Evolutionary conservation across 495 filamentous ascomycete species (phyloP).

Genomic region (Haplographium delicatum): DNA sequence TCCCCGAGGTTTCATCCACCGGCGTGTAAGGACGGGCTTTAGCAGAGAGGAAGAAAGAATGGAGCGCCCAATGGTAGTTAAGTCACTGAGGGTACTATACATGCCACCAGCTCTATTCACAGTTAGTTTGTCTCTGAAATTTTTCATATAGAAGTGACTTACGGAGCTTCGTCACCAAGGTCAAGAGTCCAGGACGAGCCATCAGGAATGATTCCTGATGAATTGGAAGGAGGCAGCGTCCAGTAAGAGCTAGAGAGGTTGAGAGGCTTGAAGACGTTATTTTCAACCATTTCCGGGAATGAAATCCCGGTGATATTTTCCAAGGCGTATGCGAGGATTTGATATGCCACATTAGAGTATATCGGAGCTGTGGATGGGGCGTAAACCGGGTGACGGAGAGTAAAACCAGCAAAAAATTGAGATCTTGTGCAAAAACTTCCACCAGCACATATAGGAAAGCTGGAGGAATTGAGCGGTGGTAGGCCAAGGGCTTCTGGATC

Average conservation of each 20-base stretch:
- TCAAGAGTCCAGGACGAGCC: constrained; percentile 9
- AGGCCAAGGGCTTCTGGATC: constrained; percentile 35
- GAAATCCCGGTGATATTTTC: constrained; percentile 45
- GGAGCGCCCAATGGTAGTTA: constrained; percentile 46
- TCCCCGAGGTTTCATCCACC: constrained; percentile 52
- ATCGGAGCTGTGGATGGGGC: constrained; percentile 42
- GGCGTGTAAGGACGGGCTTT: constrained; percentile 36
- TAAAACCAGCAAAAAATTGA: constrained; percentile 51
- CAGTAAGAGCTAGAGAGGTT: constrained; percentile 37
- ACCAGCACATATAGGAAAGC: constrained; percentile 37
- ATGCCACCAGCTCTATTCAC: constrained; percentile 47
- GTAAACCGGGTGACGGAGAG: constrained; percentile 42
- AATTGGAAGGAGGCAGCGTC: constrained; percentile 25
- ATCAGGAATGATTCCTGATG: constrained; percentile 32
- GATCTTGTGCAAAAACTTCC: constrained; percentile 18
- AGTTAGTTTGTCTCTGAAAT: constrained; percentile 1
- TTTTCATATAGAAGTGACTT: constrained; percentile 2
- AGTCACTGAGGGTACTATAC: constrained; percentile 48
- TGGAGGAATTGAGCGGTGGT: constrained; percentile 37
- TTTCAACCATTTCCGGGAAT: constrained; percentile 39
- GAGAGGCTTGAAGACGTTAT: constrained; percentile 41
- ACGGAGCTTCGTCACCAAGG: constrained; percentile 24
- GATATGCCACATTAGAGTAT: constrained; percentile 53
- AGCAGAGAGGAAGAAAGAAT: constrained; percentile 49
- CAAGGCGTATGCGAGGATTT: constrained; percentile 48